phyloP scores from a whole-genome alignment of 139 green algal species.

The Chlorella sp. region DNA sequence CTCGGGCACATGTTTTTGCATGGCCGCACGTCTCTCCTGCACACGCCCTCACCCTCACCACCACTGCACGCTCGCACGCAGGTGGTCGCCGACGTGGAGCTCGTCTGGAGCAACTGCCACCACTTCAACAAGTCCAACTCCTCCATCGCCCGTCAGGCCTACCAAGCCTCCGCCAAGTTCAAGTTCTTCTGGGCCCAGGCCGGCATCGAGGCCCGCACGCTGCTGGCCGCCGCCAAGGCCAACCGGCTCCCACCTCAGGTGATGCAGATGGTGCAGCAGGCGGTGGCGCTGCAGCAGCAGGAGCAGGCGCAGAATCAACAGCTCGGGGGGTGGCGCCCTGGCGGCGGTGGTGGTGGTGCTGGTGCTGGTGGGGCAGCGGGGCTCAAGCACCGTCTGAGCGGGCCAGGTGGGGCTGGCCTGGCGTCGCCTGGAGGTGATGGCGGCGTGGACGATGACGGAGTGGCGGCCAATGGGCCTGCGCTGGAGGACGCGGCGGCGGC shows the following conservation, averaged over 20 bases:
- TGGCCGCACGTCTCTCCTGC: background rate
- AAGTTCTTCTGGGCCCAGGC: background rate
- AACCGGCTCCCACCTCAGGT: background rate
- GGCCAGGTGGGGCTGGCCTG: too few relatives aligned
- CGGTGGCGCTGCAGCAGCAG: background rate
- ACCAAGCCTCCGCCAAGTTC: background rate
- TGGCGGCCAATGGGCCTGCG: too few relatives aligned
- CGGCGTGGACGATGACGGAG: background rate
- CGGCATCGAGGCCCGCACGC: background rate
- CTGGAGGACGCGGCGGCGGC: too few relatives aligned
- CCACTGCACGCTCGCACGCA: background rate
- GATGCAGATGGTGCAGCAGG: background rate
- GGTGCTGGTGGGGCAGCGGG: background rate
- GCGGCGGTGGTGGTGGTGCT: too few relatives aligned
- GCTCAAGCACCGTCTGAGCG: too few relatives aligned
- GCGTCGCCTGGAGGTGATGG: background rate
- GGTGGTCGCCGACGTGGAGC: constrained; percentile 4
- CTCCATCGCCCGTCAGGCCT: background rate
- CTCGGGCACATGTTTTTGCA: constrained; percentile 27
- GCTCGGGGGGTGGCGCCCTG: too few relatives aligned
- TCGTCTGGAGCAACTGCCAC: constrained; percentile 6
- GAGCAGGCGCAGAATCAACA: too few relatives aligned
- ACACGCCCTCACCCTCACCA: background rate
- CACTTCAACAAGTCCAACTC: background rate
- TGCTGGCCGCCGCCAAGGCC: too few relatives aligned